phyloP scores from a whole-genome alignment of 495 filamentous ascomycete genomes.

The Aspergillus mulundensis region DNA sequence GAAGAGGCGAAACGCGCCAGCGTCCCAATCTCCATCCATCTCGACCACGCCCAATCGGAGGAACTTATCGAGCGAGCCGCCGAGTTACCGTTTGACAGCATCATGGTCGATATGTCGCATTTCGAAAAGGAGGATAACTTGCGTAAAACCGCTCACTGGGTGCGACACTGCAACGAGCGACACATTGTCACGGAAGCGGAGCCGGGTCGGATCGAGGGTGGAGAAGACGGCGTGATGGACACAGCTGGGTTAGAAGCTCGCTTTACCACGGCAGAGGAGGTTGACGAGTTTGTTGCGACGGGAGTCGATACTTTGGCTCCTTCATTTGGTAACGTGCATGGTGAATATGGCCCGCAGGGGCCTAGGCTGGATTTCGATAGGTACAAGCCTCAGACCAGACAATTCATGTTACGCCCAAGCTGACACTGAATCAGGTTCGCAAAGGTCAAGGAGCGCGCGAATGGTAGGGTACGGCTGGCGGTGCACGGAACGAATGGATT shows the following conservation, averaged over 20 bases:
- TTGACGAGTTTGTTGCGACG: constrained; percentile 62
- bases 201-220: constrained; percentile 71
- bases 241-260: constrained; percentile 63
- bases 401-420: background rate
- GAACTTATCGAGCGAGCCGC: constrained; percentile 57
- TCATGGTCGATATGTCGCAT: constrained; percentile 73
- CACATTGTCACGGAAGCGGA: constrained; percentile 70
- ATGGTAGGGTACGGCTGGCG: constrained; percentile 51
- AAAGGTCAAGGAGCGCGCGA: constrained; percentile 7
- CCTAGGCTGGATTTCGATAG: constrained; percentile 64
- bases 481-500: constrained; percentile 69
- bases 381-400: background rate
- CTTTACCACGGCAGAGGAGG: constrained; percentile 66
- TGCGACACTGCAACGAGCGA: constrained; percentile 60
- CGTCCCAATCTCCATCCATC: constrained; percentile 63
- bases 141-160: constrained; percentile 58
- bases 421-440: constrained; percentile 12
- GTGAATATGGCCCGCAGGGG: constrained; percentile 63
- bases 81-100: constrained; percentile 61
- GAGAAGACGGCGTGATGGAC: constrained; percentile 71
- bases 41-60: constrained; percentile 64
- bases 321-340: constrained; percentile 75
- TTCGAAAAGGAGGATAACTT: constrained; percentile 73
- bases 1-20: constrained; percentile 51
- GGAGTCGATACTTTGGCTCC: constrained; percentile 73